These are phyloP conservation scores for Colletotrichum simmondsii DNA, from an alignment of 2,329 filamentous ascomycete species.

Conservation along the genomic window DNA sequence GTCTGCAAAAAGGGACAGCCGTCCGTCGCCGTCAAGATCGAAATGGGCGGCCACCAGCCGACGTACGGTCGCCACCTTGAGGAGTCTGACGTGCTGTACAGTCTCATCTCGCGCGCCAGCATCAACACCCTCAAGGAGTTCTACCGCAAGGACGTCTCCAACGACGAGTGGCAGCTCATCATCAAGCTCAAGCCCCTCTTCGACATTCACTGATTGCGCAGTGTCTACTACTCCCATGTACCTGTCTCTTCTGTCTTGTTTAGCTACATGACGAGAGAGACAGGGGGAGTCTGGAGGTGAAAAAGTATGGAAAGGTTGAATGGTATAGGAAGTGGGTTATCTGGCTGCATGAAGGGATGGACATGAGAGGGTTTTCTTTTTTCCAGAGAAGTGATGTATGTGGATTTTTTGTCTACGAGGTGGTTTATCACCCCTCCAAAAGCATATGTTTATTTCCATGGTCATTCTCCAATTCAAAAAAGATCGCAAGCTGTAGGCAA, in stretches of 20 bases:
- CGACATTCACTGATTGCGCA: slow-evolving; percentile 74
- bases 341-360: background rate
- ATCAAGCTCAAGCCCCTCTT: slow-evolving; percentile 96
- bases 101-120: slow-evolving; percentile 83
- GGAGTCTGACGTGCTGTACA: slow-evolving; percentile 90
- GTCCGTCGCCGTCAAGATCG: slow-evolving; percentile 98
- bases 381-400: slow-evolving; percentile 13
- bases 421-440: background rate
- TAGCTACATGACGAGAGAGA: background rate
- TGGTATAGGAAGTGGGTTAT: background rate
- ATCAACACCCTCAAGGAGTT: slow-evolving; percentile 98
- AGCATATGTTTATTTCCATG: background rate
- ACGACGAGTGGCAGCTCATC: slow-evolving; percentile 95
- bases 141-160: slow-evolving; percentile 86
- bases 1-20: slow-evolving; percentile 96
- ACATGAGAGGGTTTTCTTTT: background rate
- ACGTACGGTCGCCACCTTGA: slow-evolving; percentile 95
- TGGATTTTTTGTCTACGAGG: slow-evolving; percentile 13
- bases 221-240: background rate
- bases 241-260: background rate
- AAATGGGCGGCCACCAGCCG: slow-evolving; percentile 91
- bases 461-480: slow-evolving; percentile 10
- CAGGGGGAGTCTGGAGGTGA: background rate
- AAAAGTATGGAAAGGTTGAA: background rate
- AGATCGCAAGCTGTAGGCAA: too few species aligned